Conservation (phyloP, 495 filamentous ascomycete genomes). For the Penicillium subrubescens region DNA sequence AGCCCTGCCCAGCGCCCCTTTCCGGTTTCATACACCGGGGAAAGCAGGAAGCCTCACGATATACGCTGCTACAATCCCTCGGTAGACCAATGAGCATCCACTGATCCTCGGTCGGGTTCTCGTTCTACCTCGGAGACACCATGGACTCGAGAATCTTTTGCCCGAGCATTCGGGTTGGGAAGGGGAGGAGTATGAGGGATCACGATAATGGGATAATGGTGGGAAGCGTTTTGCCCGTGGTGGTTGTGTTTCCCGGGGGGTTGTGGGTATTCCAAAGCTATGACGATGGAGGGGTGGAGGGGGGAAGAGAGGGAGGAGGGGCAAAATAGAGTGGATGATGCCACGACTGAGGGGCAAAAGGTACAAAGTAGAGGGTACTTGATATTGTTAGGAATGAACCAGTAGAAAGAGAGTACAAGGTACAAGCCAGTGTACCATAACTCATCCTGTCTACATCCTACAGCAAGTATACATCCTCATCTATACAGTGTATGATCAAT, state of each 20-base stretch:
- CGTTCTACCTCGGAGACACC: conserved; percentile 29
- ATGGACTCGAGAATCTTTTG: conserved; percentile 37
- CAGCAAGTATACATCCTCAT: neutral
- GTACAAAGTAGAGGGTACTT: neutral
- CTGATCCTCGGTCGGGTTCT: conserved; percentile 19
- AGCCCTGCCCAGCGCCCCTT: conserved; percentile 38
- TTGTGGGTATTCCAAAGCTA: neutral
- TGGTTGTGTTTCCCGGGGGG: neutral
- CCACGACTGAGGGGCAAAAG: conserved; percentile 24
- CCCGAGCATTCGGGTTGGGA: conserved; percentile 17
- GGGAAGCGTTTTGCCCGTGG: neutral
- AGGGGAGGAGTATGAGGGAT: neutral
- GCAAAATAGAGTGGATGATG: conserved; percentile 18
- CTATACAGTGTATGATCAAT: neutral
- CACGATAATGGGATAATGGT: conserved; percentile 11
- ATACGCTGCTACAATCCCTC: conserved; percentile 34
- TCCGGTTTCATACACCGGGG: conserved; percentile 57
- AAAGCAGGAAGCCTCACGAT: conserved; percentile 53
- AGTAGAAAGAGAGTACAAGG: neutral
- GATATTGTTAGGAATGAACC: no score
- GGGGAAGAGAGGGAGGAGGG: conserved; percentile 1
- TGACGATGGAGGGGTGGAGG: neutral
- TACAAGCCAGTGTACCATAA: neutral
- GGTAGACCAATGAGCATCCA: conserved; percentile 37
- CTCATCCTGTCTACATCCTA: no score